A percentile compares a stretch with the other conserved stretches of the same genome.
Conservation (phyloP, 1,139 yeast genomes). For the Yamadazyma atmosphaerica region DNA sequence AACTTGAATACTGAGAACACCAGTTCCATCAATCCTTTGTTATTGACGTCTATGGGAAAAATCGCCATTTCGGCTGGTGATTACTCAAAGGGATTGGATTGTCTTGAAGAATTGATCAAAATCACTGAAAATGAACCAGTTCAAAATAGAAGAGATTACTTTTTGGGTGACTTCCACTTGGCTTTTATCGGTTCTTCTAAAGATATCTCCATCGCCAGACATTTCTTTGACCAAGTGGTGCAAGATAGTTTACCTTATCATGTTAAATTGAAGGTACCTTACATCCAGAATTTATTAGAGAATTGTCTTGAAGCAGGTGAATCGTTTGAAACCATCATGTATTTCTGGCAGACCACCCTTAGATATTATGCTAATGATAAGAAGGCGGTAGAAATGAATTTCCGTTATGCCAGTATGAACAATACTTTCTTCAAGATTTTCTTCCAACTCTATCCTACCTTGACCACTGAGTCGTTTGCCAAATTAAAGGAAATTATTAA, state of each 20-base stretch:
- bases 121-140: slow-evolving; percentile 24
- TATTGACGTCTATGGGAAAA: slow-evolving; percentile 40
- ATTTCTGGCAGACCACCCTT: slow-evolving; percentile 67
- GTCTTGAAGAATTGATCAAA: slow-evolving; percentile 38
- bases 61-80: slow-evolving; percentile 43
- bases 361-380: slow-evolving; percentile 50
- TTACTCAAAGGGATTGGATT: slow-evolving; percentile 40
- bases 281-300: slow-evolving; percentile 64
- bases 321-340: slow-evolving; percentile 58
- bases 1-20: slow-evolving; percentile 32
- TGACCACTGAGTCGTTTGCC: slow-evolving; percentile 55
- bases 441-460: slow-evolving; percentile 57
- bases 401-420: slow-evolving; percentile 68
- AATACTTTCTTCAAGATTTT: slow-evolving; percentile 69
- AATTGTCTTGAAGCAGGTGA: slow-evolving; percentile 61
- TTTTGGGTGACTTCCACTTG: slow-evolving; percentile 62
- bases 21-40: slow-evolving; percentile 23
- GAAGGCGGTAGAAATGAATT: slow-evolving; percentile 31
- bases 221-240: slow-evolving; percentile 72
- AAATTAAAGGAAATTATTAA: slow-evolving; percentile 60
- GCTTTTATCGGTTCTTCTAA: slow-evolving; percentile 81
- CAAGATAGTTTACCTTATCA: slow-evolving; percentile 68
- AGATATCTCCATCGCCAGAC: slow-evolving; percentile 69
- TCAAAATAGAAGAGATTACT: slow-evolving; percentile 10
- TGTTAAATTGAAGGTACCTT: slow-evolving; percentile 73